Percentiles rank a stretch among this genome's conserved stretches.
phyloP scores from a whole-genome alignment of 2,329 filamentous ascomycete genomes.

The Teratosphaeria destructans region DNA sequence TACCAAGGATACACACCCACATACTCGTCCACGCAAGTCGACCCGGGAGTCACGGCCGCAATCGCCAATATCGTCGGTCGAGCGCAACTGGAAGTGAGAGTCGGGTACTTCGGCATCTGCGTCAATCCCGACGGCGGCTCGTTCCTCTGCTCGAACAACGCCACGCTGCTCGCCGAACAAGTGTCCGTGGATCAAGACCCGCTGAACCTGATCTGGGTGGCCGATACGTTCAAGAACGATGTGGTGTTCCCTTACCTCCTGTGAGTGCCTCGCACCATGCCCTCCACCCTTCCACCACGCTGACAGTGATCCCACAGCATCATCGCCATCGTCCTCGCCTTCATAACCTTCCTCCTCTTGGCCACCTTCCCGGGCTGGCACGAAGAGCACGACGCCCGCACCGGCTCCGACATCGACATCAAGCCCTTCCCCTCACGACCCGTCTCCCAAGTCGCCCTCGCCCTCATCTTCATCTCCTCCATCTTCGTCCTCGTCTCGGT shows the following conservation, averaged over 20 bases:
- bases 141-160: slow-evolving; percentile 96
- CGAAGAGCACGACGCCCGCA: slow-evolving; percentile 67
- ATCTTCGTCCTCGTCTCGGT: slow-evolving; percentile 58
- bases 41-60: slow-evolving; percentile 75
- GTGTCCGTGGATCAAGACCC: slow-evolving; percentile 87
- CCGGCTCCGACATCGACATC: slow-evolving; percentile 75
- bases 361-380: slow-evolving; percentile 98
- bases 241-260: slow-evolving; percentile 97
- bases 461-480: slow-evolving; percentile 69
- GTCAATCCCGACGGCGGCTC: slow-evolving; percentile 81
- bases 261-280: slow-evolving; percentile 41
- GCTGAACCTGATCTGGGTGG: slow-evolving; percentile 93
- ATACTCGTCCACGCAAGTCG: slow-evolving; percentile 78
- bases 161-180: slow-evolving; percentile 81
- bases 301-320: slow-evolving; percentile 48
- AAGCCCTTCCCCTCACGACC: slow-evolving; percentile 88
- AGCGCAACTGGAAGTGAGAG: slow-evolving; percentile 76
- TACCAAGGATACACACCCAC: slow-evolving; percentile 77
- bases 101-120: slow-evolving; percentile 97
- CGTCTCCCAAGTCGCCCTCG: slow-evolving; percentile 84
- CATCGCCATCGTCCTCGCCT: slow-evolving; percentile 94
- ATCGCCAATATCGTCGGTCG: slow-evolving; percentile 83
- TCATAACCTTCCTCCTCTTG: slow-evolving; percentile 87
- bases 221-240: slow-evolving; percentile 93
- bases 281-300: background rate